Evolutionary conservation across 345 rosid genomes (phyloP).

Genomic region (Draba incana): DNA sequence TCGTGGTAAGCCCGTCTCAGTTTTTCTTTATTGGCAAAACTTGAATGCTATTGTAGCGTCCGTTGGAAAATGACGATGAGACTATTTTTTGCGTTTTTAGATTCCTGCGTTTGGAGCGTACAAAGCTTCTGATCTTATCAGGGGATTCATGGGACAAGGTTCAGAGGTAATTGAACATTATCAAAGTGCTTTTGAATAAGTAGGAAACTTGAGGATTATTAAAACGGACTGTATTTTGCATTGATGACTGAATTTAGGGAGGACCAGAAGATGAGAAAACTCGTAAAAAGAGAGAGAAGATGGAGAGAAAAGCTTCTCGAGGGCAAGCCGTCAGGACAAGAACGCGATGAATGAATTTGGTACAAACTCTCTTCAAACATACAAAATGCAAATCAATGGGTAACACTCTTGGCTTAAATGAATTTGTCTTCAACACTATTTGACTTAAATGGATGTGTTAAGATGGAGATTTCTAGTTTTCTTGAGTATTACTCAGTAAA

Average conservation of each 20-base stretch:
- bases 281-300: slow-evolving; percentile 86
- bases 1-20: slow-evolving; percentile 57
- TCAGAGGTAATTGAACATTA: slow-evolving; percentile 58
- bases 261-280: slow-evolving; percentile 77
- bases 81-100: slow-evolving; percentile 36
- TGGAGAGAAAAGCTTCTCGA: slow-evolving; percentile 85
- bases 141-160: slow-evolving; percentile 61
- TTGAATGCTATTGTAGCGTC: neutral
- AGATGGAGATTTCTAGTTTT: slow-evolving; percentile 10
- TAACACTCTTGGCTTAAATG: slow-evolving; percentile 24
- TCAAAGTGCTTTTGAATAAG: slow-evolving; percentile 6
- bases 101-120: slow-evolving; percentile 82
- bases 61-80: neutral
- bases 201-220: neutral
- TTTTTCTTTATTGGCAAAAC: neutral
- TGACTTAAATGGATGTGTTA: slow-evolving; percentile 22
- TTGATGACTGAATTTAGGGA: slow-evolving; percentile 51
- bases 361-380: slow-evolving; percentile 9
- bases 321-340: slow-evolving; percentile 69
- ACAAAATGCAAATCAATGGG: slow-evolving; percentile 14
- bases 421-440: slow-evolving; percentile 14
- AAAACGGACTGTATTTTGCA: neutral
- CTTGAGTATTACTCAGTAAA: neutral
- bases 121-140: slow-evolving; percentile 62
- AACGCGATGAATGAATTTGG: slow-evolving; percentile 44